Percentiles rank a stretch among this genome's conserved stretches.
phyloP scores from a whole-genome alignment of 2,329 filamentous ascomycete species.

The Penicillium freii region DNA sequence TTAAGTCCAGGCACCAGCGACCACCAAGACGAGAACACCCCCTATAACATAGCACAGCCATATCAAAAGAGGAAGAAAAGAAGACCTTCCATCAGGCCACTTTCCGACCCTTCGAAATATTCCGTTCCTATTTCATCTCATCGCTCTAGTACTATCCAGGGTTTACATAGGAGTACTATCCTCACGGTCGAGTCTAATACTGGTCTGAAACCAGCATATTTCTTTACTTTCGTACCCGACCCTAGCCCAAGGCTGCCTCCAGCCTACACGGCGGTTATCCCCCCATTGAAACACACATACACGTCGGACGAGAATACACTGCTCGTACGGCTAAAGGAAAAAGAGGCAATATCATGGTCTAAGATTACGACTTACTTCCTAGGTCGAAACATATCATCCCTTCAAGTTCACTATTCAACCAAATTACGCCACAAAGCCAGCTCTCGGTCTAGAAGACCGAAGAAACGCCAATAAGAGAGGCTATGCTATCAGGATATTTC shows the following conservation, averaged over 20 bases:
- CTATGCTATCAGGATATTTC: background rate
- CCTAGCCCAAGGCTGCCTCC: slow-evolving; percentile 9
- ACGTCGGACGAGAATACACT: slow-evolving; percentile 17
- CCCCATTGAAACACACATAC: slow-evolving; percentile 5
- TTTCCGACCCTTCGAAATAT: slow-evolving; percentile 5
- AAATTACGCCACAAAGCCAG: slow-evolving; percentile 14
- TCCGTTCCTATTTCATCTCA: slow-evolving; percentile 8
- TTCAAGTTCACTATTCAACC: no score
- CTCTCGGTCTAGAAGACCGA: slow-evolving; percentile 9
- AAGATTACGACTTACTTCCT: slow-evolving; percentile 17
- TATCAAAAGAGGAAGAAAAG: slow-evolving; percentile 10
- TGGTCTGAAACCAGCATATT: slow-evolving; percentile 13
- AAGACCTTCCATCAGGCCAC: slow-evolving; percentile 9
- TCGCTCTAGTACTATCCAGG: slow-evolving; percentile 7
- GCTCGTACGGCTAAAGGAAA: slow-evolving; percentile 17
- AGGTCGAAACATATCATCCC: slow-evolving; percentile 13
- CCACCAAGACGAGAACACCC: background rate
- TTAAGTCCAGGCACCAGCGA: slow-evolving; percentile 2
- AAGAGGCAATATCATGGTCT: slow-evolving; percentile 16
- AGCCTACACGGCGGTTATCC: slow-evolving; percentile 3
- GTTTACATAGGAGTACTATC: slow-evolving; percentile 7
- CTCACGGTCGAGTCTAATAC: slow-evolving; percentile 13
- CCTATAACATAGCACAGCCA: slow-evolving; percentile 6
- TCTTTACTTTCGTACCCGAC: slow-evolving; percentile 16
- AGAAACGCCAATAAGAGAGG: slow-evolving; percentile 6